A percentile compares a stretch with the other conserved stretches of the same genome.
These are phyloP conservation scores for Trapa bicornis DNA, from an alignment of 345 rosid genomes.

Conservation along the genomic window DNA sequence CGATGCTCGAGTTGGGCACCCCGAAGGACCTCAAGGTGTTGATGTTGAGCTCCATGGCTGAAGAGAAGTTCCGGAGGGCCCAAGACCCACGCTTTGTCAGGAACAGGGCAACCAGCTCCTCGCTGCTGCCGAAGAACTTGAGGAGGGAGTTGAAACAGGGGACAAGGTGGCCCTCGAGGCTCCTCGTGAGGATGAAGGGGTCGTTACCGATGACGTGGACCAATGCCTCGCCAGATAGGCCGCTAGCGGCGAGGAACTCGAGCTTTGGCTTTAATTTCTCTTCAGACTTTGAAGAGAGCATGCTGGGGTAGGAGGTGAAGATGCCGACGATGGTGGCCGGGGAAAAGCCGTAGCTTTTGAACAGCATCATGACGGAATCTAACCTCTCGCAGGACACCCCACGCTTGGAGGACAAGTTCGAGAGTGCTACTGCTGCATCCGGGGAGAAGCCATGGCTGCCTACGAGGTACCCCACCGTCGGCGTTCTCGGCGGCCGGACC, in stretches of 20 bases:
- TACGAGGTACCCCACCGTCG: constrained; percentile 1
- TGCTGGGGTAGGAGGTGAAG: constrained; percentile 1
- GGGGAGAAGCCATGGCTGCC: constrained; percentile 10
- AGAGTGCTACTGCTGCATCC: not conserved
- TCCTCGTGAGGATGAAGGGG: constrained; percentile 7
- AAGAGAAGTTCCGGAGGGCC: constrained; percentile 8
- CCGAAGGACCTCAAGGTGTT: constrained; percentile 5
- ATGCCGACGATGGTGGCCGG: not conserved
- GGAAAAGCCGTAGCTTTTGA: constrained; percentile 8
- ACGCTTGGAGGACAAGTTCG: not conserved
- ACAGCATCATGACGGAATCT: constrained; percentile 7
- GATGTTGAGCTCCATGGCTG: constrained; percentile 5
- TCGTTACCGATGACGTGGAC: constrained; percentile 10
- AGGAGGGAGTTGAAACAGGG: constrained; percentile 11
- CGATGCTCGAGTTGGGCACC: constrained; percentile 9
- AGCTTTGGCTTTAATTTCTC: constrained; percentile 13
- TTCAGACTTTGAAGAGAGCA: not conserved
- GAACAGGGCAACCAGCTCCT: not conserved
- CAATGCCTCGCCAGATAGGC: constrained; percentile 1
- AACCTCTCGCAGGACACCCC: not conserved
- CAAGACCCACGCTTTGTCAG: constrained; percentile 5
- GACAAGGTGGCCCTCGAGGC: constrained; percentile 2
- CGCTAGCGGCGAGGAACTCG: constrained; percentile 9
- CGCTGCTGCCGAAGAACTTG: constrained; percentile 6
- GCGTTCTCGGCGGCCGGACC: not conserved